Percentiles rank a stretch among this genome's conserved stretches.
Evolutionary conservation across 2,329 filamentous ascomycete genomes (phyloP).

Genomic region (Cytospora chrysosperma): DNA sequence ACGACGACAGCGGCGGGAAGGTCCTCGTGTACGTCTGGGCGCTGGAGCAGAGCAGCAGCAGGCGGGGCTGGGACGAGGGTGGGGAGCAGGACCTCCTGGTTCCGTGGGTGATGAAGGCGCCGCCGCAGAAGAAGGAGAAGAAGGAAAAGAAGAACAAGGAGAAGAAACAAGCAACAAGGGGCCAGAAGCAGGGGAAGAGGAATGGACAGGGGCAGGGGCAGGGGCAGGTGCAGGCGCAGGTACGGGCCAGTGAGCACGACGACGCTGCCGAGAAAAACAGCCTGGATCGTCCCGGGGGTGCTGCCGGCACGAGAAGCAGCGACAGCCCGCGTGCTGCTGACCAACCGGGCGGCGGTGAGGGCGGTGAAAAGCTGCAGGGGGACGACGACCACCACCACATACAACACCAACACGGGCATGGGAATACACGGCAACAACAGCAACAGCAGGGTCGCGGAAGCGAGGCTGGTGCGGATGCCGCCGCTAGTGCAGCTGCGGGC

Average conservation of each 20-base stretch:
- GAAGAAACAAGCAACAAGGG: slow-evolving; percentile 20
- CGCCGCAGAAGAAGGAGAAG: slow-evolving; percentile 32
- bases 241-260: not conserved
- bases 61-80: slow-evolving; percentile 83
- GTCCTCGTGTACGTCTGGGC: slow-evolving; percentile 88
- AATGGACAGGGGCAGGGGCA: slow-evolving; percentile 10
- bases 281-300: not conserved
- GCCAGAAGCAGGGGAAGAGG: slow-evolving; percentile 1
- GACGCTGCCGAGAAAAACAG: not conserved
- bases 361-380: slow-evolving; percentile 10
- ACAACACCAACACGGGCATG: too few relatives aligned
- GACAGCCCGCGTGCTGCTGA: slow-evolving; percentile 8
- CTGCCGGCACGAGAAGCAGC: slow-evolving; percentile 11
- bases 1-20: not conserved
- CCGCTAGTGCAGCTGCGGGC: slow-evolving; percentile 14
- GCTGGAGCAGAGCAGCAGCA: slow-evolving; percentile 82
- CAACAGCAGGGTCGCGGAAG: not conserved
- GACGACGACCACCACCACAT: too few relatives aligned
- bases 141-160: slow-evolving; percentile 20
- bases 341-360: slow-evolving; percentile 19
- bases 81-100: slow-evolving; percentile 90
- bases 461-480: slow-evolving; percentile 1
- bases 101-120: slow-evolving; percentile 75
- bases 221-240: not conserved
- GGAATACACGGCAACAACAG: slow-evolving; percentile 4